Evolutionary conservation across 768 basidiomycete species (phyloP), one percentile per base, ranked within the genome.

Genomic region (Lactarius tabidus): DNA sequence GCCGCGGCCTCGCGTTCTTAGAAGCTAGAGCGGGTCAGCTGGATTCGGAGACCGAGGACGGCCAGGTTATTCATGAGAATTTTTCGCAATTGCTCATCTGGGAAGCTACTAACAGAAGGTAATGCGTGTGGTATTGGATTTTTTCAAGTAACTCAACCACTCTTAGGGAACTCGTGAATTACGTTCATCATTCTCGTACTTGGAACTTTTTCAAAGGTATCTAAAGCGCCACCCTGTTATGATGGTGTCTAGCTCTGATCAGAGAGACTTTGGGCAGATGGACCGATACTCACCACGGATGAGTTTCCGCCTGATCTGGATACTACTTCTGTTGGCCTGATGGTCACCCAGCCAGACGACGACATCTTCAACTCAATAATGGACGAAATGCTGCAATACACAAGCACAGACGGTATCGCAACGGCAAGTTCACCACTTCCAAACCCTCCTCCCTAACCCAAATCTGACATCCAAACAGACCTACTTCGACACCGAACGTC

Each of bases 41-140:
- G 23, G 65, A 77, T 29, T 85, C 85, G 1, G 74, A 80, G 17
- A 85, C 83, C 0, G 75, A 78, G 41, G 71, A 60, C 17, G 79
- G 81, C 28, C 69, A 78, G 1, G 67, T 73, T 20, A 69, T 84
- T 29, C 67, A 75, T 23, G 84, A 86, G 70, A 85, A 86, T 69
- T 85, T 85, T 62, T 78, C 84, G 4, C 84, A 86, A 67, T 78
- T 87, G 8, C 74, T 87, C 9, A 83, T 86, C 48, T 72, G 83
- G 18, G 85, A 87, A 61, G 75, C 78, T 1, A 85, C 83, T 0
- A 68, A 73, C 8, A 76, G 85, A 69, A 71, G 67, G 83, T 82
- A 65, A 60, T 76, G 68, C 1, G 2, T 4, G 6, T 2, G 43
- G 38, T 62, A 20, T 51, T 7, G 26, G 6, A 26, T 6, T 7